Evolutionary conservation across 352 stramenopile species (phyloP), one percentile per base, ranked within the genome.

Genomic region (Pythium insidiosum): DNA sequence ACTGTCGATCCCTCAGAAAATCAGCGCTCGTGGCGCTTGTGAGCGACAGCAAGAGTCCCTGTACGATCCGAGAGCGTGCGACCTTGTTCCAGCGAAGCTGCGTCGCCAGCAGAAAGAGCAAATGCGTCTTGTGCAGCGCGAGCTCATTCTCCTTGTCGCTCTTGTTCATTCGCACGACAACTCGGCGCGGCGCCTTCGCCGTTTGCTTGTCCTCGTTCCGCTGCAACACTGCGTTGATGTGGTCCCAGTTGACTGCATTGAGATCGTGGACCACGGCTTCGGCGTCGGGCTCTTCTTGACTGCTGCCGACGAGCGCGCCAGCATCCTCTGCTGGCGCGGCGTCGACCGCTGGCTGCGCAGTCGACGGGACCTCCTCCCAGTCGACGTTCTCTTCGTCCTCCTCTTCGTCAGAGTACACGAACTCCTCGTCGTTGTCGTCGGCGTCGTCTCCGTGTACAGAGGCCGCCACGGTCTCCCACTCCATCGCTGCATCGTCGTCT

Each of bases 51-150:
- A 88, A 9, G 25, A 92, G 47, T 0, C 66, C 73, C 23, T 56
- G 64, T 15, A 89, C 44, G 37, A 86, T 36, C 16, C 59, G 43
- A 5, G 65, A 73, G 36, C 59, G 53, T 30, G 54, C 69, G 10
- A 83, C 34, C 37, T 40, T 28, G 21, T 71, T 75, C 59, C 73
- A 70, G 24, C 79, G 62, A 33, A 70, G 44, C 22, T 74, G 68
- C 23, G 48, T 60, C 12, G 67, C 61, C 31, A 92, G 24, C 11
- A 84, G 55, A 43, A 88, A 42, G 36, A 92, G 53, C 41, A 92
- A 44, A 47, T 92, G 80, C 26, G 58, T 69, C 51, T 88, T 66
- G 53, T 89, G 74, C 23, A 88, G 57, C 23, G 63, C 61, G 28
- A 74, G 55, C 48, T 85, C 70, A 43, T 68, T 64, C 43, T 62